Evolutionary conservation across 768 basidiomycete species (phyloP), one percentile per base, ranked within the genome.

Genomic region (Suillus decipiens): DNA sequence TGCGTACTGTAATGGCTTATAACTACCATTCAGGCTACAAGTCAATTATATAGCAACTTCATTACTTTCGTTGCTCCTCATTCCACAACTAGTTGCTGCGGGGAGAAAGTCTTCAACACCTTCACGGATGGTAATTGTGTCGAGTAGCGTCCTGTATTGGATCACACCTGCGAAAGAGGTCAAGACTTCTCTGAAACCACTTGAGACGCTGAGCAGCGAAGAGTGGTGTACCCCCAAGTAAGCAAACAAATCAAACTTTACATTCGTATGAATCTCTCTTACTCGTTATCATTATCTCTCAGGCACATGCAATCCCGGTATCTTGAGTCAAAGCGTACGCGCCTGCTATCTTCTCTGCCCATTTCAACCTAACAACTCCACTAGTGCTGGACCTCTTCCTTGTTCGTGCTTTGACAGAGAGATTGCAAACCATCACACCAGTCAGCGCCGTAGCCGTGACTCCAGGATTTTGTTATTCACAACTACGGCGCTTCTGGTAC

Each of bases 1-100:
- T 36, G 48, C 5, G n/a, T 15, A 24, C 5, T 8, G 4, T 22
- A 0, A 15, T 0, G 14, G n/a, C 5, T 36, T 59, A 14, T 63
- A 22, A 1, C 19, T 9, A 0, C 24, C 19, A 0, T 1, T 5
- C 62, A 78, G 77, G 1, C 61, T 81, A 12, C 78, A 80, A 60
- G 71, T 77, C 24, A 80, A 80, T 59, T 63, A 75, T 45, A 66
- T 80, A 8, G 56, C 69, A 8, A 78, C 77, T 0, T 66, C 73
- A 0, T 65, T 79, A n/a, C 58, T 75, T 7, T 72, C 72, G 0
- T 60, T 80, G 8, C 63, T 76, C 1, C 67, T 81, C 0, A 63
- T 81, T 0, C 79, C 78, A 3, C 59, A 54, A 4, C 63, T 79
- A 5, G 39, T 70, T 3, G 64, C 69, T 24, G 72, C 78, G 0